These are phyloP conservation scores for Grigorovia transvaalensis DNA, from an alignment of 805 yeast genomes.

Conservation along the genomic window DNA sequence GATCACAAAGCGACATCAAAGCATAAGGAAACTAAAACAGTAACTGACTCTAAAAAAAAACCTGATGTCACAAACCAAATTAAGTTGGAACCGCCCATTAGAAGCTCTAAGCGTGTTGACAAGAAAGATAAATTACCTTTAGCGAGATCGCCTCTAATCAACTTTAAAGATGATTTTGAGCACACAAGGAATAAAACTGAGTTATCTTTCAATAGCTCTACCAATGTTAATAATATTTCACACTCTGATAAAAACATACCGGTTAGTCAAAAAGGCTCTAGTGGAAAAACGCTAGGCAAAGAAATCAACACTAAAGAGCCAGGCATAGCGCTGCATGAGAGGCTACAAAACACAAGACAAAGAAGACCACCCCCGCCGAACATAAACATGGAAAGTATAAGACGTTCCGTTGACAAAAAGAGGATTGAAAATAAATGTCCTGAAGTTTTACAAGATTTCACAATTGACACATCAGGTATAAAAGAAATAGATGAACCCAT, in stretches of 20 bases:
- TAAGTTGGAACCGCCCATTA: neutral
- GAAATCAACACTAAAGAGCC: neutral
- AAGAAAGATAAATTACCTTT: neutral
- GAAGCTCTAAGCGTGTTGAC: neutral
- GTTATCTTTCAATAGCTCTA: neutral
- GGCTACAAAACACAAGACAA: neutral
- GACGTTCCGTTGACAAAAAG: neutral
- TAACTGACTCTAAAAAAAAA: neutral
- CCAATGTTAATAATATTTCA: neutral
- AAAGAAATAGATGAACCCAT: neutral
- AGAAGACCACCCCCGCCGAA: slow-evolving; percentile 20
- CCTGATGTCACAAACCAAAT: no score
- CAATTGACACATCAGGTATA: no score
- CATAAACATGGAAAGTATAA: slow-evolving; percentile 11
- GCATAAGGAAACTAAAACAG: neutral
- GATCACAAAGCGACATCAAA: neutral
- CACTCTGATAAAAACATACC: neutral
- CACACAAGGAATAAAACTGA: neutral
- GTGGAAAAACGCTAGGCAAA: no score
- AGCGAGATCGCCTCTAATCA: neutral
- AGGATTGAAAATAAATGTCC: neutral
- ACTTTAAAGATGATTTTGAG: neutral
- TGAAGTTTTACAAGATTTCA: no score
- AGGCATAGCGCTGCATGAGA: neutral
- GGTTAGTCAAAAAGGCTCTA: neutral